A percentile compares a stretch with the other conserved stretches of the same genome.
These are phyloP conservation scores for Penicillium psychrofluorescens DNA, from an alignment of 495 filamentous ascomycete species.

Conservation along the genomic window DNA sequence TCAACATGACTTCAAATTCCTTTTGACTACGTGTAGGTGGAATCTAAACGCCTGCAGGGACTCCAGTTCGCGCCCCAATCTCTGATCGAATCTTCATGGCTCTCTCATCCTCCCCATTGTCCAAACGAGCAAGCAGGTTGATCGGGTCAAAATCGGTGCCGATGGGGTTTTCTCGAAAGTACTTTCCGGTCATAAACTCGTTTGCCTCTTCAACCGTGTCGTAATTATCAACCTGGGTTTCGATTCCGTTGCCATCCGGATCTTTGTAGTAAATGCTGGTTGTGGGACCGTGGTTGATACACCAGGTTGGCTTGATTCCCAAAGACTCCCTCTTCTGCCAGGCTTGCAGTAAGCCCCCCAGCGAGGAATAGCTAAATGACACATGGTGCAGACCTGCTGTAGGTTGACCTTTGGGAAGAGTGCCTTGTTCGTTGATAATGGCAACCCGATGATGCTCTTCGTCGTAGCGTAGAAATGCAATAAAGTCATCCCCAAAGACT, in stretches of 20 bases:
- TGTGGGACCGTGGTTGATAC: slow-evolving; percentile 37
- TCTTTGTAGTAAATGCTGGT: slow-evolving; percentile 39
- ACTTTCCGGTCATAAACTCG: slow-evolving; percentile 1
- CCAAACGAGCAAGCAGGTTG: not conserved
- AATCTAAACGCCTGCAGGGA: too few relatives aligned
- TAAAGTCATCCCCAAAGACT: not conserved
- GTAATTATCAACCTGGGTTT: slow-evolving; percentile 40
- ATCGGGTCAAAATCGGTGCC: slow-evolving; percentile 1
- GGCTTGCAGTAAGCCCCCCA: slow-evolving; percentile 21
- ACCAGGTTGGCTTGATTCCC: slow-evolving; percentile 32
- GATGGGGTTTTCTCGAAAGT: slow-evolving; percentile 1
- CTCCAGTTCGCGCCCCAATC: not conserved
- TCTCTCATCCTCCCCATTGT: not conserved
- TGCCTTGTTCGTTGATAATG: slow-evolving; percentile 17
- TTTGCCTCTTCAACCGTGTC: slow-evolving; percentile 7
- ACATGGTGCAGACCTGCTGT: slow-evolving; percentile 31
- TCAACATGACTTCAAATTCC: too few relatives aligned
- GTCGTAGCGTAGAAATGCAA: slow-evolving; percentile 37
- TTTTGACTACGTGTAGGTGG: too few relatives aligned
- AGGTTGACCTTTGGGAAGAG: slow-evolving; percentile 5
- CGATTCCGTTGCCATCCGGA: slow-evolving; percentile 40
- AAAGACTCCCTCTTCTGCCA: slow-evolving; percentile 8
- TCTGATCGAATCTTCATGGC: not conserved
- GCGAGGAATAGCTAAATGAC: slow-evolving; percentile 25
- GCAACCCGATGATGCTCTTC: slow-evolving; percentile 43